Percentiles rank a stretch among this genome's conserved stretches.
These are phyloP conservation scores for Musa beccarii DNA, from an alignment of 176 grass and related monocot species.

Conservation along the genomic window DNA sequence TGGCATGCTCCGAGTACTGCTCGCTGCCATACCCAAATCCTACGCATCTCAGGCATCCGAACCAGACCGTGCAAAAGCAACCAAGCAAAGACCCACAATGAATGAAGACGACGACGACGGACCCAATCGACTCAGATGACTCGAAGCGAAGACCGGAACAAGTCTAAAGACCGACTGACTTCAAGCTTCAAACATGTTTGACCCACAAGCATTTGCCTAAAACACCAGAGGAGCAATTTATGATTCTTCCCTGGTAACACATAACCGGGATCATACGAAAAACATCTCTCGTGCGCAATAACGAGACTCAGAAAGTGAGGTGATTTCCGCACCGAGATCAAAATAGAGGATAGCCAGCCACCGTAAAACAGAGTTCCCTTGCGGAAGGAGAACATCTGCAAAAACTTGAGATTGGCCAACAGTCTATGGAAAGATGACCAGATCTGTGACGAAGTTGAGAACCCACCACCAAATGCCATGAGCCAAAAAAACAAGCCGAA, in stretches of 20 bases:
- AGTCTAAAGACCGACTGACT: background rate
- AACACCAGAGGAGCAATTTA: background rate
- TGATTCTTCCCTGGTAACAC: slow-evolving; percentile 14
- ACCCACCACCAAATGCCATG: slow-evolving; percentile 35
- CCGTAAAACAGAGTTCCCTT: slow-evolving; percentile 48
- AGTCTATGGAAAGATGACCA: slow-evolving; percentile 38
- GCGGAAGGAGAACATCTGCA: slow-evolving; percentile 33
- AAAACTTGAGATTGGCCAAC: slow-evolving; percentile 50
- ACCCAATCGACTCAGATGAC: slow-evolving; percentile 19
- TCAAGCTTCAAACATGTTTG: slow-evolving; percentile 16
- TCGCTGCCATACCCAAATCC: slow-evolving; percentile 38
- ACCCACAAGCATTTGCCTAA: background rate
- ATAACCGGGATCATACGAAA: background rate
- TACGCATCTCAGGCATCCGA: slow-evolving; percentile 40
- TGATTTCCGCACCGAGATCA: slow-evolving; percentile 37
- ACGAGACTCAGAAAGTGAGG: slow-evolving; percentile 20
- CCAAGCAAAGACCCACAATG: slow-evolving; percentile 13
- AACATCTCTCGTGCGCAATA: background rate
- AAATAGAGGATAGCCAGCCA: slow-evolving; percentile 39
- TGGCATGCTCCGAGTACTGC: slow-evolving; percentile 28
- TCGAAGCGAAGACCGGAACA: background rate
- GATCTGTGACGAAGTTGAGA: slow-evolving; percentile 40
- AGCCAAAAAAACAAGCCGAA: slow-evolving; percentile 42
- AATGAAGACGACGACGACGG: background rate
- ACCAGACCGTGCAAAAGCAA: slow-evolving; percentile 47